phyloP scores from a whole-genome alignment of 2,329 filamentous ascomycete genomes.

The Apiospora malaysiana region DNA sequence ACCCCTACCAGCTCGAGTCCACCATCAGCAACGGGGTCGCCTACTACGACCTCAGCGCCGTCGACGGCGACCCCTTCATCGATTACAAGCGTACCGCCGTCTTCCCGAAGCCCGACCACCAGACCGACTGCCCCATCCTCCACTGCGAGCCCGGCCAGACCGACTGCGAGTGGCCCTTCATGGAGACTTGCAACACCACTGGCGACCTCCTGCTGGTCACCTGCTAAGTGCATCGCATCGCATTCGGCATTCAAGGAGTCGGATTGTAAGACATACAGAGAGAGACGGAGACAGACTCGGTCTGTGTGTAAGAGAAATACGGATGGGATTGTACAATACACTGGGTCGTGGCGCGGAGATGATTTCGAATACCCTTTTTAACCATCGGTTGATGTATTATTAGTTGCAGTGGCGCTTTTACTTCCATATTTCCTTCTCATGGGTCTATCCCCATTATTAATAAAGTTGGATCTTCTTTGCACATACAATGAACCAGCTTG shows the following conservation, averaged over 20 bases:
- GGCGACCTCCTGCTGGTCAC: neutral
- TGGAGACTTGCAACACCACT: constrained; percentile 12
- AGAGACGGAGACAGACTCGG: neutral
- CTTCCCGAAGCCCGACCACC: constrained; percentile 24
- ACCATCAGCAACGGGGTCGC: constrained; percentile 27
- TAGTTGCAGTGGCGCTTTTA: neutral
- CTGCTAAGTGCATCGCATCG: no score
- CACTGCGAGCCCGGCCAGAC: constrained; percentile 26
- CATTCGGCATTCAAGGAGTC: no score
- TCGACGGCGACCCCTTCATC: constrained; percentile 33
- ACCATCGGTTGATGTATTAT: neutral
- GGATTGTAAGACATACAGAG: neutral
- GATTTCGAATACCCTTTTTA: constrained; percentile 18
- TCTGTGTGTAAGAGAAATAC: neutral
- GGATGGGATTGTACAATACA: constrained; percentile 4
- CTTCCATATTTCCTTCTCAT: neutral
- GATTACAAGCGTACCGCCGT: constrained; percentile 29
- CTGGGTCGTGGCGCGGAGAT: neutral
- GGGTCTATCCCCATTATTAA: neutral
- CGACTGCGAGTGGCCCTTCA: constrained; percentile 30
- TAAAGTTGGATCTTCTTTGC: neutral
- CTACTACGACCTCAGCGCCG: constrained; percentile 32
- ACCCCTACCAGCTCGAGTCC: constrained; percentile 33
- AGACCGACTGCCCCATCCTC: constrained; percentile 26
- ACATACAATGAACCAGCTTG: neutral